Evolutionary conservation across 1,139 yeast species (phyloP), one percentile per base, ranked within the genome.

Genomic region (Pichia sorboxylosa): DNA sequence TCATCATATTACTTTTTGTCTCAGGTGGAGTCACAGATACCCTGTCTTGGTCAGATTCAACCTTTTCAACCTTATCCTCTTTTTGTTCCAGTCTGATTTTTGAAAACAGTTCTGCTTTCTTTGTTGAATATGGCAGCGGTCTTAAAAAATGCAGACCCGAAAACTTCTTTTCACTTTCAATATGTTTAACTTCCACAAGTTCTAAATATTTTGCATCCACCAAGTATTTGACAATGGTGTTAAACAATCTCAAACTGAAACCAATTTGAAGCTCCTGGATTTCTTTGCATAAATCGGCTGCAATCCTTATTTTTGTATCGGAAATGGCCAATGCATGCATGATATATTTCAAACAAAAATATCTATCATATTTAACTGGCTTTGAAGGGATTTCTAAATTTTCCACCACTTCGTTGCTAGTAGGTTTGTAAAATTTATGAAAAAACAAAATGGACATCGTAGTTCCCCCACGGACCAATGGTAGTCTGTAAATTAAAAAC

Each of bases 321-420:
- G 93, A 87, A 2, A 55, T 53, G 41, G 74, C 73, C 11, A 79
- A 63, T 9, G 73, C 63, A 6, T 61, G 64, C 29, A 79, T 68
- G 2, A 82, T 41, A 4, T 36, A 31, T 6, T 31, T 30, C 34
- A 47, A 66, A 10, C 55, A 49, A 10, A 48, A 42, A 28, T 33
- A 36, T n/a, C 39, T 17, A 28, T 41, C 45, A 30, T 19, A 19
- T n/a, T n/a, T n/a, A n/a, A n/a, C n/a, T n/a, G n/a, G n/a, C n/a
- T n/a, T n/a, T n/a, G n/a, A n/a, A n/a, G n/a, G n/a, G n/a, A n/a
- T n/a, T n/a, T n/a, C n/a, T n/a, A n/a, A n/a, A 19, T 19, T 8
- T 19, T 19, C 22, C 10, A 19, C 8, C 11, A 8, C 22, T 19
- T 19, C 22, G 11, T 2, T 19, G 22, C 11, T 19, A 11, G 22